These are phyloP conservation scores for Cytospora chrysosperma DNA, from an alignment of 2,329 filamentous ascomycete genomes.

Conservation along the genomic window DNA sequence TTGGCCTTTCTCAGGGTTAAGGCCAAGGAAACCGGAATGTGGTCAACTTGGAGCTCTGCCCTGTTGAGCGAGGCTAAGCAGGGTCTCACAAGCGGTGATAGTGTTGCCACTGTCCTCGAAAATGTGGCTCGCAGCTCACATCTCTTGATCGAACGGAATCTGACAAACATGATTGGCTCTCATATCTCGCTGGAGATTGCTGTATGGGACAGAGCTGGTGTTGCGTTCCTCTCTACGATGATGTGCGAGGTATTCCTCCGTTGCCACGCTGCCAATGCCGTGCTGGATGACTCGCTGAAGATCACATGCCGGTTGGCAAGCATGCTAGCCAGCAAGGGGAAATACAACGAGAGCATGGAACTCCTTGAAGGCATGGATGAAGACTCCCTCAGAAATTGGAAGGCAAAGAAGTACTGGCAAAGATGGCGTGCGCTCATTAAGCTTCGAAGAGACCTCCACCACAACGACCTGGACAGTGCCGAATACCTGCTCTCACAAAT, in stretches of 20 bases:
- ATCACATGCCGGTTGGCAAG: constrained; percentile 70
- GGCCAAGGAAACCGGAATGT: constrained; percentile 83
- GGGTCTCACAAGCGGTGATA: constrained; percentile 68
- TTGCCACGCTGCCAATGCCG: constrained; percentile 60
- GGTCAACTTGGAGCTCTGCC: constrained; percentile 78
- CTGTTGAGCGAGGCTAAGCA: constrained; percentile 84
- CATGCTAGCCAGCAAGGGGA: constrained; percentile 63
- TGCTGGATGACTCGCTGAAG: constrained; percentile 76
- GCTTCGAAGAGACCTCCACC: constrained; percentile 61
- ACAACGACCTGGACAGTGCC: constrained; percentile 51
- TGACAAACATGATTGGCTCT: constrained; percentile 70
- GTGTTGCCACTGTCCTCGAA: constrained; percentile 65
- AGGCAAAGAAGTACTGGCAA: constrained; percentile 71
- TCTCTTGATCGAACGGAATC: constrained; percentile 73
- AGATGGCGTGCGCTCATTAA: constrained; percentile 67
- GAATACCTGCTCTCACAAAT: constrained; percentile 52
- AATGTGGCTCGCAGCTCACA: constrained; percentile 80
- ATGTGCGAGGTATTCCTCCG: constrained; percentile 73
- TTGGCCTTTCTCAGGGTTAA: constrained; percentile 81
- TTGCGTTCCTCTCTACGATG: constrained; percentile 52
- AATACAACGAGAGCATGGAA: constrained; percentile 66
- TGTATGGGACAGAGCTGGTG: constrained; percentile 74
- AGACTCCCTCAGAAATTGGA: constrained; percentile 65
- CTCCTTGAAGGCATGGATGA: constrained; percentile 49
- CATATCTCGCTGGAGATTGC: constrained; percentile 72